Evolutionary conservation across 805 yeast species (phyloP), one percentile per base, ranked within the genome.

Genomic region (Candida suzukii): DNA sequence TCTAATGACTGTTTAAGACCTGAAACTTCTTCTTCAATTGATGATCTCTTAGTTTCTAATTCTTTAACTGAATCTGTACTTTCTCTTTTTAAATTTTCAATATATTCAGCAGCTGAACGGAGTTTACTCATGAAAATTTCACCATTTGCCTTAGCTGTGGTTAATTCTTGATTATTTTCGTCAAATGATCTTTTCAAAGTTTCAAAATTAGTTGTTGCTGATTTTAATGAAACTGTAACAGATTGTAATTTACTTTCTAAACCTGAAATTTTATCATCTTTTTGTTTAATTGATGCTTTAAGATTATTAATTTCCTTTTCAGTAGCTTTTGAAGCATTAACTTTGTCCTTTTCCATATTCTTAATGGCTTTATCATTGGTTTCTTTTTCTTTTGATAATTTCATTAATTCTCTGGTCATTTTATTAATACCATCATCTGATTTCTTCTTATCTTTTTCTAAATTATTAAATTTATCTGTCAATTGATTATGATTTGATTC

Each of bases 401-500:
- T 73, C 58, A 87, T 75, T 25, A 90, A 64, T 48, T 90, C 98
- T 31, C 91, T 68, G 41, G 82, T 83, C 95, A 90, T 85, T 50
- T 88, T 88, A 56, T 88, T 88, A 39, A 90, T 81, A 4, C 95
- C 97, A 44, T 78, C 81, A 52, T 90, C 96, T 1, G 91, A 84
- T 47, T 60, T 64, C 38, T 43, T 51, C 46, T 63, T 72, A 52
- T 53, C 65, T 22, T 56, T 51, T n/a, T 64, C 64, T n/a, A 64
- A 50, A 2, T 51, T 37, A 2, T 45, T 38, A 1, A 70, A 46
- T 11, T 56, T 57, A 1, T 55, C 57, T 16, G 61, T 57, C 8
- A 70, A 49, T 14, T 52, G 52, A 3, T 57, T 54, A 32, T 48
- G 48, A 2, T 48, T 38, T 7, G 39, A 5, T 37, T 54, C 63